These are phyloP conservation scores for Lagenaria siceraria DNA, from an alignment of 306 rosid species.

Conservation along the genomic window DNA sequence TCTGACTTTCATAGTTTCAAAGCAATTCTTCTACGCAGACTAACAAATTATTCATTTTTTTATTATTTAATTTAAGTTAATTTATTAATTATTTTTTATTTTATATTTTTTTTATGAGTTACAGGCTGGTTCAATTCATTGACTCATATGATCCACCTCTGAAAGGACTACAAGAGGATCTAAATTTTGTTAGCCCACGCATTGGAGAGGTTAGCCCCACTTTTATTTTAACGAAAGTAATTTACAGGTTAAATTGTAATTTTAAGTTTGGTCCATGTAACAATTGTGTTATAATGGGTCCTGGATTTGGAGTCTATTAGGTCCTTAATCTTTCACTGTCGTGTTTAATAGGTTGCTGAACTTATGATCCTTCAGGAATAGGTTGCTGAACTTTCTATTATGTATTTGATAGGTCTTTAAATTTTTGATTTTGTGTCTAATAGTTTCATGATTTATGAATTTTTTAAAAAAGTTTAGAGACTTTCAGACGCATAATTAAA, in stretches of 20 bases:
- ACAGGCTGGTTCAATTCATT: conserved; percentile 83
- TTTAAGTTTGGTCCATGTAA: neutral
- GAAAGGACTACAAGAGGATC: conserved; percentile 93
- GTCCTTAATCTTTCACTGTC: neutral
- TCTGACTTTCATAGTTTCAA: neutral
- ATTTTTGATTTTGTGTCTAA: neutral
- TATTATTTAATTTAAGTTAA: too few relatives aligned
- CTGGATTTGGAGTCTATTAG: neutral
- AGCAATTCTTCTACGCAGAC: neutral
- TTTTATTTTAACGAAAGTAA: neutral
- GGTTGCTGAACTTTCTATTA: neutral
- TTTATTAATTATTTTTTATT: too few relatives aligned
- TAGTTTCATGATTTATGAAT: neutral
- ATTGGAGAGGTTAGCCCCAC: conserved; percentile 86
- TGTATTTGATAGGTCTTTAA: neutral
- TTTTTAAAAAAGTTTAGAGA: neutral
- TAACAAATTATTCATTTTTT: neutral
- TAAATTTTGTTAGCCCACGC: conserved; percentile 96
- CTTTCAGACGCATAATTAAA: neutral
- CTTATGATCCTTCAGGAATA: too few relatives aligned
- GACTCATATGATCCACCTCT: conserved; percentile 92
- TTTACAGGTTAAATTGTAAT: neutral
- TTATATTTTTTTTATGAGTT: conserved; percentile 16
- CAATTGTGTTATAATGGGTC: neutral
- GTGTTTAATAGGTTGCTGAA: neutral